These are phyloP conservation scores for Physcomitrium patens DNA, from an alignment of 225 moss, liverwort and hornwort genomes.

Conservation along the genomic window DNA sequence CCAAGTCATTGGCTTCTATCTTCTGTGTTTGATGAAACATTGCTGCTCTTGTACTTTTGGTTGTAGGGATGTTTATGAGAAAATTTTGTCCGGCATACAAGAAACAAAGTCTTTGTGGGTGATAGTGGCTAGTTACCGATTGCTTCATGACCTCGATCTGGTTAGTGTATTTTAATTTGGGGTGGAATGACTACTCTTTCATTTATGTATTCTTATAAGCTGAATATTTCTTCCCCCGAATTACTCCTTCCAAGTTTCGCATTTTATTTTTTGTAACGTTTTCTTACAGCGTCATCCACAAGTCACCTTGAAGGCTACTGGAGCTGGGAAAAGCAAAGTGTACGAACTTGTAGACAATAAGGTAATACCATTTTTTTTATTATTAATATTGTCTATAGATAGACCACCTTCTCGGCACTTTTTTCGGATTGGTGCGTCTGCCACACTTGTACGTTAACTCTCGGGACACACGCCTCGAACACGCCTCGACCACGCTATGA, in stretches of 20 bases:
- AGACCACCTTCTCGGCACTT: background rate
- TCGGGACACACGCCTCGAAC: background rate
- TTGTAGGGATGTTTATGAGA: constrained; percentile 51
- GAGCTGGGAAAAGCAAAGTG: constrained; percentile 31
- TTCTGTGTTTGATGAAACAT: constrained; percentile 15
- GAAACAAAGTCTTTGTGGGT: constrained; percentile 59
- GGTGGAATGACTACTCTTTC: constrained; percentile 8
- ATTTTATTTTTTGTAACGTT: constrained; percentile 11
- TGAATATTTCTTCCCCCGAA: constrained; percentile 13
- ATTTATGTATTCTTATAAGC: background rate
- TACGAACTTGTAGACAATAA: constrained; percentile 53
- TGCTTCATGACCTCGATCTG: constrained; percentile 66
- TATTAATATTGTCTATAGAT: background rate
- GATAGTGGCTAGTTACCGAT: constrained; percentile 55
- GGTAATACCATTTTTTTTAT: constrained; percentile 33
- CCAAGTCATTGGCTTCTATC: background rate
- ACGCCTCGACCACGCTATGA: too few relatives aligned
- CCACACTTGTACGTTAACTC: background rate
- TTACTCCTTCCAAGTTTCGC: constrained; percentile 15
- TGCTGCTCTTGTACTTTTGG: constrained; percentile 16
- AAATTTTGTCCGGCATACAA: constrained; percentile 54
- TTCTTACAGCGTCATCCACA: constrained; percentile 64
- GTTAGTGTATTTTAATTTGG: constrained; percentile 32
- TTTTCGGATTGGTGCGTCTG: constrained; percentile 19
- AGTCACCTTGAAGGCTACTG: constrained; percentile 43